Evolutionary conservation across 1,139 yeast genomes (phyloP).

Genomic region (Zhuliangozyma blackwelliae): DNA sequence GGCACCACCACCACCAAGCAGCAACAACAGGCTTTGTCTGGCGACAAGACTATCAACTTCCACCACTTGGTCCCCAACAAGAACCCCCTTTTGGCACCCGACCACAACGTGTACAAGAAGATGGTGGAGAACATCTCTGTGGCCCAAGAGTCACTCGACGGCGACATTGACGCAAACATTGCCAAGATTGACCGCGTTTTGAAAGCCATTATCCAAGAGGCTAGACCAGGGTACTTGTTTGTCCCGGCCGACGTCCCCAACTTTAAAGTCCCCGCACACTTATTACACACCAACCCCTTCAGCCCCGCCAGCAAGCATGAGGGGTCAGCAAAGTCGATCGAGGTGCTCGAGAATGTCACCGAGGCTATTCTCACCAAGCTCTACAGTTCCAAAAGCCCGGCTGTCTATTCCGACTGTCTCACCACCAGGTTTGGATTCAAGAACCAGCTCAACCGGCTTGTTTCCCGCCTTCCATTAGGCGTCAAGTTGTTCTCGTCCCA

Average conservation of each 20-base stretch:
- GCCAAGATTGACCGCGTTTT: constrained; percentile 60
- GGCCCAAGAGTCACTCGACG: constrained; percentile 50
- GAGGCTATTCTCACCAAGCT: constrained; percentile 45
- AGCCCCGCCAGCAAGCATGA: constrained; percentile 22
- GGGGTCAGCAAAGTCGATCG: constrained; percentile 7
- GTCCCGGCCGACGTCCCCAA: constrained; percentile 69
- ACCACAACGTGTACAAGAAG: constrained; percentile 62
- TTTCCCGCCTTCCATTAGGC: constrained; percentile 29
- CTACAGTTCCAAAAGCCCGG: constrained; percentile 52
- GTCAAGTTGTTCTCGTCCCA: constrained; percentile 28
- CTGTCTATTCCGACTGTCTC: constrained; percentile 63
- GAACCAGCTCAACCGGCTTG: constrained; percentile 38
- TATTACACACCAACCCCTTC: constrained; percentile 21
- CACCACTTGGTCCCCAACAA: constrained; percentile 71
- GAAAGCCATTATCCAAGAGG: constrained; percentile 46
- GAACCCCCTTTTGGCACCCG: constrained; percentile 41
- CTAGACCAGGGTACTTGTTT: constrained; percentile 77
- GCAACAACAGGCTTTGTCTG: constrained; percentile 23
- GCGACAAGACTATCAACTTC: constrained; percentile 23
- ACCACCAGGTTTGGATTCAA: constrained; percentile 52
- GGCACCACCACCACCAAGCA: constrained; percentile 52
- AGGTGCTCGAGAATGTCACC: constrained; percentile 36
- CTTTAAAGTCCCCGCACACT: constrained; percentile 37
- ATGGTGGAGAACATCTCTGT: constrained; percentile 60
- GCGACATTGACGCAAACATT: constrained; percentile 44